phyloP scores from a whole-genome alignment of 345 rosid species.

The Hirschfeldia incana region DNA sequence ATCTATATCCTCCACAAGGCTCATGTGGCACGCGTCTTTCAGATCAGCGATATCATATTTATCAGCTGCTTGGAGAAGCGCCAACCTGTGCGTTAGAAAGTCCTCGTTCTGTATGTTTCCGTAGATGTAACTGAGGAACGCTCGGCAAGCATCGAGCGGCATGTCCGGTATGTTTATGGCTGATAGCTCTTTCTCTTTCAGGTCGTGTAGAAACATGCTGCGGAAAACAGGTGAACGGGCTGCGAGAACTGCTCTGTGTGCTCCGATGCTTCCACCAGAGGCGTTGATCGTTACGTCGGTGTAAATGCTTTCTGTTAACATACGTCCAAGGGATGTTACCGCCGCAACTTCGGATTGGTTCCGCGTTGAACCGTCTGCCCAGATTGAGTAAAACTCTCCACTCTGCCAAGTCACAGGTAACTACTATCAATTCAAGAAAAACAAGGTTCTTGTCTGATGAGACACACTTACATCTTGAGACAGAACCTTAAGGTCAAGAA shows the following conservation, averaged over 20 bases:
- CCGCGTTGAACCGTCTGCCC: slow-evolving; percentile 60
- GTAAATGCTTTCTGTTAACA: slow-evolving; percentile 85
- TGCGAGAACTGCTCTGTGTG: slow-evolving; percentile 92
- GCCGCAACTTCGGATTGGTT: slow-evolving; percentile 58
- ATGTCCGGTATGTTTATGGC: slow-evolving; percentile 73
- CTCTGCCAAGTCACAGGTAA: slow-evolving; percentile 47
- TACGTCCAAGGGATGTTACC: slow-evolving; percentile 65
- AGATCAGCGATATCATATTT: slow-evolving; percentile 76
- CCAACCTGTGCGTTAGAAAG: slow-evolving; percentile 68
- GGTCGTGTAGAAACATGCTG: slow-evolving; percentile 85
- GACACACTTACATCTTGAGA: slow-evolving; percentile 59
- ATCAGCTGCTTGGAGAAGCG: slow-evolving; percentile 82
- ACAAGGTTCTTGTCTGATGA: background rate
- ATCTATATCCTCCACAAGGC: slow-evolving; percentile 84
- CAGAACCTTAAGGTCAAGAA: slow-evolving; percentile 74
- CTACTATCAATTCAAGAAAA: background rate
- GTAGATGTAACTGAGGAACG: slow-evolving; percentile 69
- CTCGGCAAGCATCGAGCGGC: slow-evolving; percentile 78
- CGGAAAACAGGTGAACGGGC: slow-evolving; percentile 83
- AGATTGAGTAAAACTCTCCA: slow-evolving; percentile 71
- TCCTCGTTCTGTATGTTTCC: slow-evolving; percentile 73
- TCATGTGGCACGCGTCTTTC: slow-evolving; percentile 83
- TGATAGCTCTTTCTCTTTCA: slow-evolving; percentile 87
- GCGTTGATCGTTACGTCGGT: slow-evolving; percentile 74
- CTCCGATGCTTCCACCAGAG: slow-evolving; percentile 78